A percentile compares a stretch with the other conserved stretches of the same genome.
Conservation (phyloP, 805 yeast species). For the Metschnikowia chrysomelidarum region DNA sequence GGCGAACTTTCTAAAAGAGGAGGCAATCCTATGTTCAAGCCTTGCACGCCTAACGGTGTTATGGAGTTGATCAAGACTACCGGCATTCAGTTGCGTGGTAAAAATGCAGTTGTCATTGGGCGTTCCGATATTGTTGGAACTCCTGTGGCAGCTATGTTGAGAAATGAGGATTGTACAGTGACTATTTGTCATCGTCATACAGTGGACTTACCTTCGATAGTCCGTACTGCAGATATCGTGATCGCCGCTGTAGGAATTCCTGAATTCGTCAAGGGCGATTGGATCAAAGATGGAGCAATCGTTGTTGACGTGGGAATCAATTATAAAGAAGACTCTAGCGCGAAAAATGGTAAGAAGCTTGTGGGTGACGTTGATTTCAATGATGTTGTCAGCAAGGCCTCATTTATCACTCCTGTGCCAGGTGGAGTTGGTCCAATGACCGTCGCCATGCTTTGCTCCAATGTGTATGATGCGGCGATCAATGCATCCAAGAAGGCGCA, state of each 20-base stretch:
- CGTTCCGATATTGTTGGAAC: slow-evolving; percentile 95
- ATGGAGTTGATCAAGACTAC: slow-evolving; percentile 74
- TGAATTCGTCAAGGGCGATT: slow-evolving; percentile 77
- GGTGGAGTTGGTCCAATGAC: slow-evolving; percentile 99
- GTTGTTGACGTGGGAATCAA: slow-evolving; percentile 96
- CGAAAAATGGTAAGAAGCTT: slow-evolving; percentile 74
- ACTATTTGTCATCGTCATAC: slow-evolving; percentile 82
- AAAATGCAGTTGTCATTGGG: slow-evolving; percentile 87
- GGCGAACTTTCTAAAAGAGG: slow-evolving; percentile 89
- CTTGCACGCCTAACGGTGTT: slow-evolving; percentile 95
- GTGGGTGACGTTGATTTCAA: slow-evolving; percentile 95
- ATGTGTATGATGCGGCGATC: slow-evolving; percentile 79
- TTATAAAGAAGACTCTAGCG: slow-evolving; percentile 71
- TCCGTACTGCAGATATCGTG: slow-evolving; percentile 77
- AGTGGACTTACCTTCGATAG: slow-evolving; percentile 50
- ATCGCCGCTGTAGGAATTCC: slow-evolving; percentile 92
- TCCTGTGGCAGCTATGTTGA: slow-evolving; percentile 83
- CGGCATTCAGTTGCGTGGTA: slow-evolving; percentile 68
- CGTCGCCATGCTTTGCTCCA: slow-evolving; percentile 89
- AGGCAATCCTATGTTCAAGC: slow-evolving; percentile 78
- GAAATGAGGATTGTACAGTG: slow-evolving; percentile 81
- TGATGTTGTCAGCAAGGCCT: slow-evolving; percentile 59
- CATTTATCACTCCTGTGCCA: slow-evolving; percentile 91
- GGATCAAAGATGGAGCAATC: slow-evolving; percentile 81
- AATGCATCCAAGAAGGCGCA: slow-evolving; percentile 48